These are phyloP conservation scores for Phytopythium cucurbitacearum DNA, from an alignment of 352 stramenopile genomes.

Conservation along the genomic window DNA sequence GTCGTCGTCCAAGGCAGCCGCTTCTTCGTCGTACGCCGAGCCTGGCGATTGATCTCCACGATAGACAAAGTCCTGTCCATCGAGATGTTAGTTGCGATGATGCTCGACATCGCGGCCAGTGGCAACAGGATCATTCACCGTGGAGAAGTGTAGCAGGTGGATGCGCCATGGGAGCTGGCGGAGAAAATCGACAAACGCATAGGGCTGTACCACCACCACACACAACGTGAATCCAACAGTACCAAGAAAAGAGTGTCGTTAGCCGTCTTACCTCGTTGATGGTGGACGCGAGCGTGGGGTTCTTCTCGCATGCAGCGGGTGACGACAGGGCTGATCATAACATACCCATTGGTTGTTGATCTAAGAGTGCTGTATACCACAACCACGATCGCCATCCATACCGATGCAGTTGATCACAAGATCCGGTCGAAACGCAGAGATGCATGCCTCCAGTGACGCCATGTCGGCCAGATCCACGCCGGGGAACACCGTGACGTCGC, in stretches of 20 bases:
- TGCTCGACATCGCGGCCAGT: background rate
- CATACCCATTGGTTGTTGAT: background rate
- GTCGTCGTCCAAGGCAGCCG: background rate
- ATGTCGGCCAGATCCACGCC: conserved; percentile 31
- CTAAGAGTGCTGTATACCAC: background rate
- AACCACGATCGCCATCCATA: conserved; percentile 7
- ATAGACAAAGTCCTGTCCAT: conserved; percentile 60
- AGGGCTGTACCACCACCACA: background rate
- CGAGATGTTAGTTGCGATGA: background rate
- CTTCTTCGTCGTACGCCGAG: conserved; percentile 37
- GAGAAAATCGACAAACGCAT: conserved; percentile 28
- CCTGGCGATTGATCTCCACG: conserved; percentile 18
- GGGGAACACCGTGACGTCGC: conserved; percentile 34
- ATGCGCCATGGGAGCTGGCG: conserved; percentile 12
- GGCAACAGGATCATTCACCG: conserved; percentile 12
- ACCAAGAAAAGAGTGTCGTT: background rate
- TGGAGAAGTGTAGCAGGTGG: conserved; percentile 61
- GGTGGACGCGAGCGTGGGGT: conserved; percentile 21
- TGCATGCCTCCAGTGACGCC: conserved; percentile 20
- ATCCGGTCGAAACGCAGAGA: conserved; percentile 31
- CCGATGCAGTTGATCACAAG: conserved; percentile 59
- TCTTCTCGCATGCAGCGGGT: conserved; percentile 46
- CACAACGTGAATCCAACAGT: too few relatives aligned
- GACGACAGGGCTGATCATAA: conserved; percentile 43
- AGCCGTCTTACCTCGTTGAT: conserved; percentile 38